Conservation (phyloP, 768 basidiomycete genomes). For the Termitomyces sp. region DNA sequence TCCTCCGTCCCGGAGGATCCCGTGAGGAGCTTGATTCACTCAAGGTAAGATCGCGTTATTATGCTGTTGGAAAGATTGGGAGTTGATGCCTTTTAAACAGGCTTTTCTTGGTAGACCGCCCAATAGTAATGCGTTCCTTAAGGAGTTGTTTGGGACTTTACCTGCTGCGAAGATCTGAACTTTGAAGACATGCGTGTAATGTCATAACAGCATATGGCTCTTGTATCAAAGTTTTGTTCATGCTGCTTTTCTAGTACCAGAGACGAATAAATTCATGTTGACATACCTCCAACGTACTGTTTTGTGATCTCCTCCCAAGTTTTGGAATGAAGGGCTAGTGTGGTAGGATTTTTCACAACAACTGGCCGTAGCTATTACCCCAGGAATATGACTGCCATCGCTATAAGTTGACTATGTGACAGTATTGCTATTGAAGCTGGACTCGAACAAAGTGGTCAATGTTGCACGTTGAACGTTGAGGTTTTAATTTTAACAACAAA, state of each 20-base stretch:
- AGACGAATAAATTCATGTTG: background rate
- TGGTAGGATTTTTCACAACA: too few relatives aligned
- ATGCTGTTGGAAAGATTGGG: background rate
- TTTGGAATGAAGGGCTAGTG: too few relatives aligned
- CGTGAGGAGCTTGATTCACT: conserved; percentile 79
- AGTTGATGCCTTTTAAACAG: conserved; percentile 24
- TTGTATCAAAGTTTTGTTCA: background rate
- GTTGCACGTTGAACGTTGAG: too few relatives aligned
- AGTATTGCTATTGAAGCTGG: too few relatives aligned
- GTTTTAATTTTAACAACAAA: too few relatives aligned
- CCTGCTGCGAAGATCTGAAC: conserved; percentile 15
- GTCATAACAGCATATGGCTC: too few relatives aligned
- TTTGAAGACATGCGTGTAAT: background rate
- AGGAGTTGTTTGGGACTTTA: conserved; percentile 52
- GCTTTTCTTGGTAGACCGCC: conserved; percentile 75
- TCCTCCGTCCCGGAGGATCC: conserved; percentile 69
- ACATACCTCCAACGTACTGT: too few relatives aligned
- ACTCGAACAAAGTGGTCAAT: too few relatives aligned
- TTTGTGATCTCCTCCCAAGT: too few relatives aligned
- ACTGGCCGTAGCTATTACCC: too few relatives aligned
- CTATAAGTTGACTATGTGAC: too few relatives aligned
- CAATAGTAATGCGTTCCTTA: conserved; percentile 68
- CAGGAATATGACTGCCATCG: too few relatives aligned
- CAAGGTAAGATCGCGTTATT: conserved; percentile 35
- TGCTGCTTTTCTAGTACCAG: background rate